phyloP scores from a whole-genome alignment of 225 moss, liverwort and hornwort species.

The Physcomitrium patens region DNA sequence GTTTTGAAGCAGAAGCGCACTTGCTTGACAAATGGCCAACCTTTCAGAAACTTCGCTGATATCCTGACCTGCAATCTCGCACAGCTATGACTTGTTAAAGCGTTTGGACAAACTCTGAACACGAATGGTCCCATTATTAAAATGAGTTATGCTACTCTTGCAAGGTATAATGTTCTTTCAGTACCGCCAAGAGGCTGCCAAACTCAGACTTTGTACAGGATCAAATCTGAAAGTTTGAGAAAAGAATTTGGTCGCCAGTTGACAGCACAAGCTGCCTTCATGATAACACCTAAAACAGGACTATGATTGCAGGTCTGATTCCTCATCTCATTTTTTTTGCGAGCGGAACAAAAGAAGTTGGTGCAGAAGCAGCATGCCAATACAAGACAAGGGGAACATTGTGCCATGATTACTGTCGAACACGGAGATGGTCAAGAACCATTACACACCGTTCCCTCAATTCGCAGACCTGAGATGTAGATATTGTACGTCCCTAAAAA shows the following conservation, averaged over 20 bases:
- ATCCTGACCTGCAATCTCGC: constrained; percentile 39
- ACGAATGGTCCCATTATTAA: constrained; percentile 2
- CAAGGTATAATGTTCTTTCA: background rate
- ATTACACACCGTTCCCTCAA: constrained; percentile 49
- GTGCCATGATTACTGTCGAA: constrained; percentile 17
- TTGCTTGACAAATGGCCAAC: constrained; percentile 47
- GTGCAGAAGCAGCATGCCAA: constrained; percentile 12
- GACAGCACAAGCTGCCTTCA: constrained; percentile 16
- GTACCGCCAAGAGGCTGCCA: constrained; percentile 9
- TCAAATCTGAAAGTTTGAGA: background rate
- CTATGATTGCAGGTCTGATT: background rate
- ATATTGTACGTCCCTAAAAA: constrained; percentile 36
- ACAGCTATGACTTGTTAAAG: constrained; percentile 7
- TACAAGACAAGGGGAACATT: constrained; percentile 2
- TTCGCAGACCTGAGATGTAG: constrained; percentile 48
- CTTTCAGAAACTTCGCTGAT: constrained; percentile 44
- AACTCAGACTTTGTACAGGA: background rate
- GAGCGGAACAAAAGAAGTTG: constrained; percentile 10
- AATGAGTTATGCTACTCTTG: background rate
- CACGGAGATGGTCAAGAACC: constrained; percentile 11
- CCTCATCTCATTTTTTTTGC: background rate
- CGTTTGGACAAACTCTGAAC: background rate
- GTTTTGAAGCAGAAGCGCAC: constrained; percentile 48
- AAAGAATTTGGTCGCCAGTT: background rate
- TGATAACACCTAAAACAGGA: background rate